Base-by-base conservation (phyloP, 192 early-diverging fungal genomes). In the Backusella sp. region DNA sequence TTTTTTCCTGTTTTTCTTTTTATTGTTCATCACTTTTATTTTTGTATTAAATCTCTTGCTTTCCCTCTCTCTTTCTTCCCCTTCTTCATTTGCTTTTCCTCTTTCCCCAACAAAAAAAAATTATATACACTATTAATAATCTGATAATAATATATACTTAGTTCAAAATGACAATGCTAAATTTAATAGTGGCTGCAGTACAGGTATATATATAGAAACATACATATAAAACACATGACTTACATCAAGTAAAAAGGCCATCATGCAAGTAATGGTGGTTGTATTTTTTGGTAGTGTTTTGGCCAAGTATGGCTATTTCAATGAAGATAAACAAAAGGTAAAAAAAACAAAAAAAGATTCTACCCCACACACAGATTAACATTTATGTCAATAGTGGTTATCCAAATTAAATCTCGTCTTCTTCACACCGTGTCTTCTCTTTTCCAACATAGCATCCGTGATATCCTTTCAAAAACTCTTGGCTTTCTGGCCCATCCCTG, bases 351-450 rank as follows among this genome's bases (percentile, higher is more conserved):
- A 68, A 1, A 66, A 42, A 41, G 1, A 23, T 32, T 32, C 14
- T 23, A 12, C 46, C 65, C n/a, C 14, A 46, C 72, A 26, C 23
- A 42, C 30, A 5, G 17, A 49, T 49, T 49, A 49, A 49, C 46
- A 49, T 49, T 49, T 49, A 49, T 73, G 14, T 59, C n/a, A n/a
- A 23, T 52, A 89, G 88, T 84, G 84, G 70, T 69, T 89, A 67
- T 85, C 88, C 11, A 83, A 80, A 66, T 73, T 94, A 49, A 94
- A 92, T 80, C 65, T 94, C 68, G 87, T 88, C 73, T 91, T 91
- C 72, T 88, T 94, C 83, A 94, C 92, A 62, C 92, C 92, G 1
- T 91, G 91, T 70, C 84, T 94, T 12, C 79, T 94, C 34, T 94
- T 94, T 56, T 88, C 90, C 46, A 94, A 92, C 59, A 92, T 94